Evolutionary conservation across 768 basidiomycete species (phyloP).

Genomic region (Jaapia argillacea): DNA sequence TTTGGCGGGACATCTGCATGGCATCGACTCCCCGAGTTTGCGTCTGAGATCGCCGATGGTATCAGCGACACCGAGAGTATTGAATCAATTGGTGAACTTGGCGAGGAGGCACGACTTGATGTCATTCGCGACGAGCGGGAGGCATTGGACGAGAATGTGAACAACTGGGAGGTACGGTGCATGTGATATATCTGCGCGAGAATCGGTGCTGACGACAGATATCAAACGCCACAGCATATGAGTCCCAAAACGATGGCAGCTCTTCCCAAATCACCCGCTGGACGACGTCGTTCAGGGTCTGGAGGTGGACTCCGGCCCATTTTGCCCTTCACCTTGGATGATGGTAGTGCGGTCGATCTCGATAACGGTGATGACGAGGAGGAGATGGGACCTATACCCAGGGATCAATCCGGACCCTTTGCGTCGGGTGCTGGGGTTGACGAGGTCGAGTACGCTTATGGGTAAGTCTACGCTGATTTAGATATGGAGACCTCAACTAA

Average conservation of each 20-base stretch:
- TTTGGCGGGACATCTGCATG: constrained; percentile 52
- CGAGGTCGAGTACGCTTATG: constrained; percentile 84
- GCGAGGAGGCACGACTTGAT: constrained; percentile 65
- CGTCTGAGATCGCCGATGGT: constrained; percentile 71
- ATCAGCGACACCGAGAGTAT: constrained; percentile 96
- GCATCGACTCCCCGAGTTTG: constrained; percentile 74
- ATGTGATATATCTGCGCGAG: neutral
- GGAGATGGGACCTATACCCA: constrained; percentile 68
- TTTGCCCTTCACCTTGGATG: constrained; percentile 65
- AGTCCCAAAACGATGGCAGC: constrained; percentile 93
- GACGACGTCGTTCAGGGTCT: constrained; percentile 72
- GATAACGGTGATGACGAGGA: constrained; percentile 64
- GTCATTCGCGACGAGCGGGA: constrained; percentile 52
- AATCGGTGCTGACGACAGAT: constrained; percentile 1
- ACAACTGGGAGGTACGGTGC: constrained; percentile 86
- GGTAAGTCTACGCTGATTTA: too few relatives aligned
- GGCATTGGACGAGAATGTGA: constrained; percentile 68
- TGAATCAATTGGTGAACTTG: constrained; percentile 80
- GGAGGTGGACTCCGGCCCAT: constrained; percentile 79
- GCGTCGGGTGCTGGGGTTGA: constrained; percentile 77
- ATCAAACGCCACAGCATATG: constrained; percentile 63
- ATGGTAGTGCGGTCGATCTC: constrained; percentile 59
- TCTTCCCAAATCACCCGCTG: constrained; percentile 84
- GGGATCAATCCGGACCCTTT: constrained; percentile 64
- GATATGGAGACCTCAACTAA: too few relatives aligned